phyloP scores from a whole-genome alignment of 768 basidiomycete species.

The Boletellus ananas region DNA sequence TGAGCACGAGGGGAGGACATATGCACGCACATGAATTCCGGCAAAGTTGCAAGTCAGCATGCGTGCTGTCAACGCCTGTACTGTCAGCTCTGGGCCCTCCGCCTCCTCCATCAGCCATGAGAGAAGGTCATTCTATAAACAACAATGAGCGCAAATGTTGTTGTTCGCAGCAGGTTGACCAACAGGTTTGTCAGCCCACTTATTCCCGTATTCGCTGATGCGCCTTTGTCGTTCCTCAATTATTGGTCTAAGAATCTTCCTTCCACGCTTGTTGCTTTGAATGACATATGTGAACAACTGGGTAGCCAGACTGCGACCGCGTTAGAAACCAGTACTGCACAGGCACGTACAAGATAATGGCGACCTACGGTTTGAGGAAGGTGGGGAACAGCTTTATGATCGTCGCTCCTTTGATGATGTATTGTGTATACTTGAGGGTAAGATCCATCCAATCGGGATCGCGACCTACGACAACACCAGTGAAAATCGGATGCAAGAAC shows the following conservation, averaged over 20 bases:
- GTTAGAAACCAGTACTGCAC: neutral
- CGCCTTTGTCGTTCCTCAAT: neutral
- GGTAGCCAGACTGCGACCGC: neutral
- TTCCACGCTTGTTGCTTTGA: neutral
- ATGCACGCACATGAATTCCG: neutral
- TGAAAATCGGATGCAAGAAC: neutral
- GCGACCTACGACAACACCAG: neutral
- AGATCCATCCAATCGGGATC: neutral
- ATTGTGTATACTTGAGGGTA: neutral
- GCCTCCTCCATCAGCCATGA: neutral
- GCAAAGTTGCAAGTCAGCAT: neutral
- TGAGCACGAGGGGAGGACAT: neutral
- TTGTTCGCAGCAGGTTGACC: neutral
- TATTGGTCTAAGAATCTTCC: neutral
- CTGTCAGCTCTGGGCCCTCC: neutral
- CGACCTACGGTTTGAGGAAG: neutral
- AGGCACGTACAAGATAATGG: neutral
- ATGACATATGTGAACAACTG: neutral
- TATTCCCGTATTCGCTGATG: neutral
- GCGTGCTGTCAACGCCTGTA: neutral
- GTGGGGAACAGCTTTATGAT: neutral
- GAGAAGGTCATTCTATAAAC: neutral
- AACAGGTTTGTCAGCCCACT: neutral
- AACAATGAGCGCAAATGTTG: neutral
- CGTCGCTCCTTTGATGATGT: neutral